A percentile compares a stretch with the other conserved stretches of the same genome.
Evolutionary conservation across 2,329 filamentous ascomycete species (phyloP).

Genomic region (Fusarium tupiense): DNA sequence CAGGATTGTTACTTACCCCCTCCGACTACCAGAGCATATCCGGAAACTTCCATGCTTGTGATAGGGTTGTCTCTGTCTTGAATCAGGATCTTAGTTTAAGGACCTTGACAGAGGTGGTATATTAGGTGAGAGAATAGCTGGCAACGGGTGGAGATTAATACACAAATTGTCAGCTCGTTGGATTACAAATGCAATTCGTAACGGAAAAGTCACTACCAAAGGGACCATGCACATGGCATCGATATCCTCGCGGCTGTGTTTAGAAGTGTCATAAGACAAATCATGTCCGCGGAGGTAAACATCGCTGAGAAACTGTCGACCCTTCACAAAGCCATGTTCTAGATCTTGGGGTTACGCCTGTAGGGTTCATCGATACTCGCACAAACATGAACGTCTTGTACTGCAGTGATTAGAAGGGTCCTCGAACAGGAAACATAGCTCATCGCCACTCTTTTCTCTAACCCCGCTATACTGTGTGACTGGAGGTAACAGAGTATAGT

Average conservation of each 20-base stretch:
- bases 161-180: background rate
- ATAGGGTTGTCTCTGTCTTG: background rate
- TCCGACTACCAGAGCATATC: background rate
- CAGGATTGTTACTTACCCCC: background rate
- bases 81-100: no score
- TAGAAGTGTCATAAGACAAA: background rate
- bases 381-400: background rate
- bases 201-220: no score
- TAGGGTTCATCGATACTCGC: background rate
- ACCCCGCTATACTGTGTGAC: background rate
- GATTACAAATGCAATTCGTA: background rate
- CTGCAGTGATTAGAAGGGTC: background rate
- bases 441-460: accelerated
- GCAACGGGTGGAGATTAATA: background rate
- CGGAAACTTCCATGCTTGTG: background rate
- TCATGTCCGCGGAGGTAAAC: background rate
- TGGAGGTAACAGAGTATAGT: no score
- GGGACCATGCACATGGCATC: background rate
- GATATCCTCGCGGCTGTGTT: background rate
- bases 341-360: background rate
- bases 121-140: no score
- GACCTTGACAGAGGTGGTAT: no score
- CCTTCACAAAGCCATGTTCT: accelerated
- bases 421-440: background rate
- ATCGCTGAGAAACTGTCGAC: background rate